Base-by-base conservation (phyloP, 2,329 filamentous ascomycete species). In the Nannizzia gypsea region DNA sequence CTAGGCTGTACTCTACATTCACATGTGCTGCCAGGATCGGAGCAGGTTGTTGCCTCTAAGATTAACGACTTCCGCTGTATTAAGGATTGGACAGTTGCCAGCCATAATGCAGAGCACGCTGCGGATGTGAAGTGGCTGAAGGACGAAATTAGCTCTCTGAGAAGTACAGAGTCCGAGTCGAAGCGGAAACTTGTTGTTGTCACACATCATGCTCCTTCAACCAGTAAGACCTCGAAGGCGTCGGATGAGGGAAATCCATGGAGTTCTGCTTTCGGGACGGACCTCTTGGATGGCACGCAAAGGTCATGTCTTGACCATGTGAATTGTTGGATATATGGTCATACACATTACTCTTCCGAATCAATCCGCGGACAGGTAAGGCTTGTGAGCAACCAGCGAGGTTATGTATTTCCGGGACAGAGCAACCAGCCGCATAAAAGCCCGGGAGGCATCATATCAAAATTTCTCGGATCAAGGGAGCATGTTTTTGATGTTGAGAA, bases 1-100 rank as follows among this genome's bases (percentile, higher is more conserved):
- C 66, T 84, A 2, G 81, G 81, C 8, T 82, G 79, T 64, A 82
- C 81, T 2, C 70, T 84, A 0, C 81, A 80, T 76, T 82, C 80
- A 2, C 63, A 67, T 0, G 75, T 84, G 15, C 72, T 76, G 0
- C 65, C 72, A 0, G 68, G 72, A 1, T 71, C 72, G 6, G 67
- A 67, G 15, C 64, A 66, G 0, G 65, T 73, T 2, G 76, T 83
- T 17, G 52, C 69, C 36, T 66, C 67, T 34, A 77, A 72, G 61
- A 71, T 83, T 26, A 76, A 73, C 20, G 82, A 84, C 66, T 83
- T 82, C 57, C 71, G 74, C 26, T 72, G 74, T 26, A 83, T 84
- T 36, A 56, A 66, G 9, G 70, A 67, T 13, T 84, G 81, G 81
- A 76, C 71, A 0, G 69, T 79, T 0, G 70, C 73, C 4, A 68